A percentile compares a stretch with the other conserved stretches of the same genome.
These are phyloP conservation scores for Metarhizium album DNA, from an alignment of 2,329 filamentous ascomycete genomes.

Conservation along the genomic window DNA sequence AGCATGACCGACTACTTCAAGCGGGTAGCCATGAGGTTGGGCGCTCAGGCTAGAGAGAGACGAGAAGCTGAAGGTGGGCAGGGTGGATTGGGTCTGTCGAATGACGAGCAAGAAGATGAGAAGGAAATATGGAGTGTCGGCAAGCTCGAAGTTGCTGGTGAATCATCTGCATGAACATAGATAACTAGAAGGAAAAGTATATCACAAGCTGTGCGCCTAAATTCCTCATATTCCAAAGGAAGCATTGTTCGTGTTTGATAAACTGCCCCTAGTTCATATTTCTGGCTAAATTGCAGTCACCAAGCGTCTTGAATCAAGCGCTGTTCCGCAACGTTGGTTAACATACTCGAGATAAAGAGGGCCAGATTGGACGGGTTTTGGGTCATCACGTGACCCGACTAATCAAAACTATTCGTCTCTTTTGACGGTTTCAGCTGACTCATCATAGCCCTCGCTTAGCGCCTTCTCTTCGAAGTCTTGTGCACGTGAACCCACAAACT, in stretches of 20 bases:
- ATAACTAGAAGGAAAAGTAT: background rate
- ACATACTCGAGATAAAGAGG: too few species aligned
- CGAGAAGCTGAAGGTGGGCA: slow-evolving; percentile 84
- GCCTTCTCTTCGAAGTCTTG: slow-evolving; percentile 17
- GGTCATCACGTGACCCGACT: slow-evolving; percentile 15
- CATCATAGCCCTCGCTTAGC: slow-evolving; percentile 31
- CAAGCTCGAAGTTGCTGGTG: slow-evolving; percentile 66
- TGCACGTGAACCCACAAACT: slow-evolving; percentile 34
- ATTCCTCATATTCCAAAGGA: background rate
- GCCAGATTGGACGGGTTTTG: too few species aligned
- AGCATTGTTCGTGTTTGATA: background rate
- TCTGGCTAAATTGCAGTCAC: background rate
- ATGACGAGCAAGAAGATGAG: slow-evolving; percentile 90
- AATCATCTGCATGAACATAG: slow-evolving; percentile 34
- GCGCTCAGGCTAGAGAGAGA: slow-evolving; percentile 78
- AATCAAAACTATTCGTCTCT: too few species aligned
- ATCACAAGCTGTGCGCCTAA: background rate
- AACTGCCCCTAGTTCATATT: background rate
- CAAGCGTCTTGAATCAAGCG: too few species aligned
- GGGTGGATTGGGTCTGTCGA: slow-evolving; percentile 74
- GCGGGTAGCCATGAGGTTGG: slow-evolving; percentile 73
- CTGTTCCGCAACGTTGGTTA: too few species aligned
- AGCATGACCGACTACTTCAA: slow-evolving; percentile 98
- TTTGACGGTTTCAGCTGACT: slow-evolving; percentile 13
- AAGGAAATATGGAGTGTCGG: slow-evolving; percentile 94